phyloP scores from a whole-genome alignment of 768 basidiomycete genomes.

The Cyclocybe cylindracea region DNA sequence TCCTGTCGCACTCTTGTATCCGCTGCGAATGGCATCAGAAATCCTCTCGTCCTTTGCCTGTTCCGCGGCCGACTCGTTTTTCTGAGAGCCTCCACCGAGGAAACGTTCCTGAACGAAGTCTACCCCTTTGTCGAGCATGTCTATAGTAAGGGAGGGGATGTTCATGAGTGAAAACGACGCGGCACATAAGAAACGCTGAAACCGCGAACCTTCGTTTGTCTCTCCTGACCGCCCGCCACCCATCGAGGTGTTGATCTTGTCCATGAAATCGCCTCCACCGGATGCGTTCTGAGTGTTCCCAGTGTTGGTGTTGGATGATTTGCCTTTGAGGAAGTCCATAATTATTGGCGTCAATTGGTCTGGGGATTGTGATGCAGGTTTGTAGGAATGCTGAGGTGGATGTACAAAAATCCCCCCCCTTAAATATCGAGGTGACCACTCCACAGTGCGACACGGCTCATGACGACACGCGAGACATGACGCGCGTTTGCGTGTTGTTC shows the following conservation, averaged over 20 bases:
- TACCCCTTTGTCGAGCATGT: slow-evolving; percentile 41
- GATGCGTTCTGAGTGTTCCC: not conserved
- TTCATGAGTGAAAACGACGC: not conserved
- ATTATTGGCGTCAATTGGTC: not conserved
- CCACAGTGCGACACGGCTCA: no score
- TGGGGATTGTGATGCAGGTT: no score
- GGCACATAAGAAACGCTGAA: not conserved
- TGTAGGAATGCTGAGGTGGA: no score
- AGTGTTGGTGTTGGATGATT: slow-evolving; percentile 2
- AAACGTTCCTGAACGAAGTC: slow-evolving; percentile 42
- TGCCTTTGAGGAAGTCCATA: slow-evolving; percentile 20
- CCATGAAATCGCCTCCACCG: slow-evolving; percentile 28
- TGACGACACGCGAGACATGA: no score
- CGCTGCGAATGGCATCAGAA: slow-evolving; percentile 34
- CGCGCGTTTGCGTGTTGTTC: no score
- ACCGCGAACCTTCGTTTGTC: slow-evolving; percentile 33
- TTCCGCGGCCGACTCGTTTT: slow-evolving; percentile 42
- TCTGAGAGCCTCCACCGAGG: slow-evolving; percentile 36
- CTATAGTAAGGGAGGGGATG: slow-evolving; percentile 9
- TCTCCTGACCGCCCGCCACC: slow-evolving; percentile 35
- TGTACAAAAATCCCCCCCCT: no score
- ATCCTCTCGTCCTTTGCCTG: slow-evolving; percentile 46
- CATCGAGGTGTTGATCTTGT: slow-evolving; percentile 26
- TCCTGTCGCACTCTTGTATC: slow-evolving; percentile 37
- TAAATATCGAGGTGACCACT: no score